A percentile compares a stretch with the other conserved stretches of the same genome.
Evolutionary conservation across 345 rosid genomes (phyloP).

Genomic region (Populus euphratica): DNA sequence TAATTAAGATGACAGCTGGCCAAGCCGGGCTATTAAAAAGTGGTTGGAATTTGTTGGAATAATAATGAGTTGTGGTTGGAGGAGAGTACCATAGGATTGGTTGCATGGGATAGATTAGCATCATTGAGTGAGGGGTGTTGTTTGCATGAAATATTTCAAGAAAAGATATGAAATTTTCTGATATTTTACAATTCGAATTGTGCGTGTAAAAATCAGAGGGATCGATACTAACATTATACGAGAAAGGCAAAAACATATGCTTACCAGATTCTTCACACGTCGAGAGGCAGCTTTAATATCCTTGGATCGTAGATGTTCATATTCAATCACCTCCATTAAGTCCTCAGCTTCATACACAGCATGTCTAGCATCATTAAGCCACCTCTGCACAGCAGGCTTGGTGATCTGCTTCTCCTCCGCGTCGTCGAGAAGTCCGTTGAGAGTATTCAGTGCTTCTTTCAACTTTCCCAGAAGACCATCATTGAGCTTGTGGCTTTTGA

Average conservation of each 20-base stretch:
- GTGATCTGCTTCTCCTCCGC: conserved; percentile 21
- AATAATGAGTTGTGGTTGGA: too few species aligned
- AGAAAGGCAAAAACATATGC: background rate
- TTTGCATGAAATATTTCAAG: too few species aligned
- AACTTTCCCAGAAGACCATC: background rate
- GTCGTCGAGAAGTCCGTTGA: conserved; percentile 11
- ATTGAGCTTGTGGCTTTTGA: conserved; percentile 1
- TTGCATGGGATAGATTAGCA: too few species aligned
- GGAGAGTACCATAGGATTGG: too few species aligned
- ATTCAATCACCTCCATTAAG: conserved; percentile 20
- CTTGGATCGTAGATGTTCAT: background rate
- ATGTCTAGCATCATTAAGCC: conserved; percentile 11
- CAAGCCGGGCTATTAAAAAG: too few species aligned
- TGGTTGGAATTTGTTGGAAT: too few species aligned
- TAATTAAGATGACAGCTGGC: too few species aligned
- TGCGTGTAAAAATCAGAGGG: too few species aligned
- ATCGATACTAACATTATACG: too few species aligned
- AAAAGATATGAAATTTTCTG: too few species aligned
- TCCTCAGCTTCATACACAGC: conserved; percentile 25
- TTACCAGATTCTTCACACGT: background rate
- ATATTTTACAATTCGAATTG: too few species aligned
- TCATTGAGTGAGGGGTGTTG: too few species aligned
- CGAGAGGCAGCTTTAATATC: background rate
- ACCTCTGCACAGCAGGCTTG: background rate
- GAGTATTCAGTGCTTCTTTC: background rate